Percentiles rank a stretch among this genome's conserved stretches.
Conservation (phyloP, 1,284 basidiomycete genomes). For the Fomitiporia mediterranea region DNA sequence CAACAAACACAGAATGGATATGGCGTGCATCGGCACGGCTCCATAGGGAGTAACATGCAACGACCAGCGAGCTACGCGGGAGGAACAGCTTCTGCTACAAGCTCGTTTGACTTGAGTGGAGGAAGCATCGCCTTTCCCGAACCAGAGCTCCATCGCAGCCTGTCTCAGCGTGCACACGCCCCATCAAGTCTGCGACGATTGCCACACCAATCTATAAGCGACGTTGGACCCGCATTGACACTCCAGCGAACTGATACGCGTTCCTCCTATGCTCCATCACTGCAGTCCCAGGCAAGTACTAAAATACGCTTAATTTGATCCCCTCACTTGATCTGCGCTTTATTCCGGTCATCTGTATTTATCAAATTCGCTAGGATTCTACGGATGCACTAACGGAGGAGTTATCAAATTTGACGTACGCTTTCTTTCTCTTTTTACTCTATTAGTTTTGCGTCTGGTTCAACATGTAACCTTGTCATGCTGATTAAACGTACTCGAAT, state of each 20-base stretch:
- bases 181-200: background rate
- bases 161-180: conserved; percentile 13
- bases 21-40: background rate
- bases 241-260: conserved; percentile 9
- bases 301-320: background rate
- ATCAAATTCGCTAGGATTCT: conserved; percentile 18
- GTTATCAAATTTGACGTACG: conserved; percentile 52
- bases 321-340: background rate
- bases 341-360: background rate
- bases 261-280: conserved; percentile 17
- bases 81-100: conserved; percentile 4
- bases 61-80: conserved; percentile 11
- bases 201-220: conserved; percentile 13
- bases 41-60: background rate
- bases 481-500: conserved; percentile 21
- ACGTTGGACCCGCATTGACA: conserved; percentile 9
- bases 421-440: background rate
- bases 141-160: conserved; percentile 19
- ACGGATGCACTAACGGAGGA: conserved; percentile 41
- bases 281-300: conserved; percentile 4
- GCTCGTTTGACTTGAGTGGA: conserved; percentile 12
- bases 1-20: background rate
- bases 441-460: background rate
- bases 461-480: background rate
- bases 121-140: conserved; percentile 20